Base-by-base conservation (phyloP, 106 monocot genomes). In the Dioscorea zingiberensis region DNA sequence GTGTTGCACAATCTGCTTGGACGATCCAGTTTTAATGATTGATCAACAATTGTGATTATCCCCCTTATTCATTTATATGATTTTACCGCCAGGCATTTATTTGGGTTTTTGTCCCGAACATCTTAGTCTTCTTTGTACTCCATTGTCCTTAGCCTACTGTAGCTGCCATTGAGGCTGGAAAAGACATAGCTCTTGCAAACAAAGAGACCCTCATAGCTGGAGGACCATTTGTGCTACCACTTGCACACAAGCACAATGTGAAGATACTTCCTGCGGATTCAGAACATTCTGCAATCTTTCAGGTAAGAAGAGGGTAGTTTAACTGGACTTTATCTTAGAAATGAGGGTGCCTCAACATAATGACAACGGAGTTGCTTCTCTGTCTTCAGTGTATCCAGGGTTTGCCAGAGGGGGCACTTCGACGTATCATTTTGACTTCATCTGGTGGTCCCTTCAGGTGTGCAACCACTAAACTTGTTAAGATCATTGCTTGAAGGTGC, bases 261-360 rank as follows among this genome's bases (percentile, higher is more conserved):
- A 94, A 94, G 73, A 91, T 94, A 69, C 87, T 94, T 72, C 94
- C 94, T 47, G 94, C 94, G 13, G 94, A 94, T 78, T 94, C 94
- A 44, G 94, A 94, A 67, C 94, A 94, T 77, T 91, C 90, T 76
- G 94, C 94, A 25, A 91, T 94, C 75, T 94, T 94, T 65, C 94
- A 94, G 91, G 94, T 90, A 80, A 27, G 11, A 71, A 10, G 45
- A 22, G n/a, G 64, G 24, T 62, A 32, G n/a, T 19, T 29, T 21
- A 65, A 32, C 15, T 15, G 32, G 62, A 68, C n/a, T 68, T 23
- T 11, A 64, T 53, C 3, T 15, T 59, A 25, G 18, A 61, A n/a
- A 47, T 30, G 25, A 6, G 48, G 64, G 10, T 5, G 63, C 51
- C 1, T 5, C 56, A 23, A 48, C 13, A 13, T 69, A n/a, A 18